Percentiles rank a stretch among this genome's conserved stretches.
Conservation (phyloP, 148 eudicot species). For the Vaccinium vitisidaea region DNA sequence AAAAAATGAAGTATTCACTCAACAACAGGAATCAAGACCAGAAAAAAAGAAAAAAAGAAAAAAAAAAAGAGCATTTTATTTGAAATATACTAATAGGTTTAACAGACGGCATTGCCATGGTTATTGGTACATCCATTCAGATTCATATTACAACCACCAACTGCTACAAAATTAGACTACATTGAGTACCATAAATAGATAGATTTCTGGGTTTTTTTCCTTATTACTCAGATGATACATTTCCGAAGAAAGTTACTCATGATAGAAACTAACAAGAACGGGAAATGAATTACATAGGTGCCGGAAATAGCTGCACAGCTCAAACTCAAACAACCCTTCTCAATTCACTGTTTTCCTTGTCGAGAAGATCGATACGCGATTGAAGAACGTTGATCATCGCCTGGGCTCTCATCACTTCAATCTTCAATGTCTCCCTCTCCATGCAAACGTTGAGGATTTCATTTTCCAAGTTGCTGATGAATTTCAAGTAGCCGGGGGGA, state of each 20-base stretch:
- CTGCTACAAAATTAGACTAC: not conserved
- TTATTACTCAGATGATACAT: not conserved
- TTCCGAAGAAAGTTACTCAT: not conserved
- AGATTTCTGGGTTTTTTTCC: not conserved
- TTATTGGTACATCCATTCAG: not conserved
- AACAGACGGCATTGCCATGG: not conserved
- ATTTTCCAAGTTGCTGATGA: conserved; percentile 75
- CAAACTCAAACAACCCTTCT: conserved; percentile 33
- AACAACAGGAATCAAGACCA: not conserved
- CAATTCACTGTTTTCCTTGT: conserved; percentile 63
- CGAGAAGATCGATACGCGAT: conserved; percentile 59
- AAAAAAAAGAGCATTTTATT: not conserved
- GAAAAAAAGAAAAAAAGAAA: not conserved
- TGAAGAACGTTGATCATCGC: conserved; percentile 96
- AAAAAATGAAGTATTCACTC: not conserved
- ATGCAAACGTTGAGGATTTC: conserved; percentile 83
- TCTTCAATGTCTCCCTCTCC: conserved; percentile 92
- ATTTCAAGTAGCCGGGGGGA: conserved; percentile 88
- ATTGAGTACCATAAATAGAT: not conserved
- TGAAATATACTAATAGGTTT: not conserved
- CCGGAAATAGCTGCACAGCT: conserved; percentile 18
- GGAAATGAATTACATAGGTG: not conserved
- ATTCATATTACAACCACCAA: not conserved
- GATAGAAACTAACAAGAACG: not conserved
- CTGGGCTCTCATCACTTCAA: conserved; percentile 94